A percentile compares a stretch with the other conserved stretches of the same genome.
Evolutionary conservation across 345 rosid genomes (phyloP).

Genomic region (Populus ilicifolia): DNA sequence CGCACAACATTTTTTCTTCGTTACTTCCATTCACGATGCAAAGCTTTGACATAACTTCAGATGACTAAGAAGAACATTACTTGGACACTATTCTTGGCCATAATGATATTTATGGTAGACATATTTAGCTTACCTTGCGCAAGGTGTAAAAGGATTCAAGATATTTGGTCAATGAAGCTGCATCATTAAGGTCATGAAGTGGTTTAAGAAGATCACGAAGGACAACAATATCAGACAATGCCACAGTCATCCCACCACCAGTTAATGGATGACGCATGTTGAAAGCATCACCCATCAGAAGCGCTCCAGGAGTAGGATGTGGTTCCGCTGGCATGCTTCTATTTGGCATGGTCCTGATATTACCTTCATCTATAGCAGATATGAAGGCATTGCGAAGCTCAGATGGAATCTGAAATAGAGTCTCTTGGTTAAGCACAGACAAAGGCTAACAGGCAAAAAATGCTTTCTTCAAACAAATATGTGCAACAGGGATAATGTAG

Average conservation of each 20-base stretch:
- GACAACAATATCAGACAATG: conserved; percentile 14
- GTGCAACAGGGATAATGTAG: no score
- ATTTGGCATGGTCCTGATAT: conserved; percentile 18
- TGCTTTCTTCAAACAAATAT: background rate
- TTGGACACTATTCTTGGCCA: background rate
- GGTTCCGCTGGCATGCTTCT: conserved; percentile 25
- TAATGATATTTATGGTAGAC: background rate
- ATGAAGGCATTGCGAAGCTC: conserved; percentile 10
- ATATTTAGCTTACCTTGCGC: conserved; percentile 14
- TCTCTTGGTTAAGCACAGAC: background rate
- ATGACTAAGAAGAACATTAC: background rate
- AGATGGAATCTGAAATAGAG: conserved; percentile 6
- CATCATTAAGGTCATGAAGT: conserved; percentile 13
- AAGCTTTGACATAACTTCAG: background rate
- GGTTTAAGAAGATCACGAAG: conserved; percentile 23
- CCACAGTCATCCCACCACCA: conserved; percentile 26
- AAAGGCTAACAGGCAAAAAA: background rate
- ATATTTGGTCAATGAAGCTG: conserved; percentile 10
- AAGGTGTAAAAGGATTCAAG: conserved; percentile 22
- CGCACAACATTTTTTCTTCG: no score
- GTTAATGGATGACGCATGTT: conserved; percentile 26
- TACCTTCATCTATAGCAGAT: conserved; percentile 14
- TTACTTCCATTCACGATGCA: background rate
- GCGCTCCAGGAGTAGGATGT: conserved; percentile 21
- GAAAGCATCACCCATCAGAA: conserved; percentile 24